A percentile compares a stretch with the other conserved stretches of the same genome.
These are phyloP conservation scores for Bondarzewia mesenterica DNA, from an alignment of 1,284 basidiomycete genomes.

Conservation along the genomic window DNA sequence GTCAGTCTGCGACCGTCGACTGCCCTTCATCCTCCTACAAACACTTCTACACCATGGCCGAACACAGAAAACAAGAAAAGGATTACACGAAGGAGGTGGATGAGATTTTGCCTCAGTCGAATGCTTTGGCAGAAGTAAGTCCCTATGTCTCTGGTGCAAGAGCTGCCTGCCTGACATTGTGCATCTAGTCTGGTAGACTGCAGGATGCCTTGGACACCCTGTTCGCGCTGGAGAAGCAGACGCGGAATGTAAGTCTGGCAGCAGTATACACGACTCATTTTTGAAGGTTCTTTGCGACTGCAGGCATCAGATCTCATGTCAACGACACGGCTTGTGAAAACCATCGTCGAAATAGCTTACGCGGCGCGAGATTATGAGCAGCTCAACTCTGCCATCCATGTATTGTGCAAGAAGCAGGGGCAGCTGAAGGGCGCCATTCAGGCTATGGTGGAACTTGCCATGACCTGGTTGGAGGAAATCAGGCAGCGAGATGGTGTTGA, in stretches of 20 bases:
- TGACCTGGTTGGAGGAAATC: slow-evolving; percentile 74
- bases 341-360: slow-evolving; percentile 67
- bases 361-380: slow-evolving; percentile 60
- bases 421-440: slow-evolving; percentile 91
- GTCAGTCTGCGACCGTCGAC: slow-evolving; percentile 43
- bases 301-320: slow-evolving; percentile 91
- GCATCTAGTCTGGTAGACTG: slow-evolving; percentile 61
- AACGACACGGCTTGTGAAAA: slow-evolving; percentile 80
- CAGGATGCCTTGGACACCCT: slow-evolving; percentile 88
- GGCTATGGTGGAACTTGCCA: slow-evolving; percentile 82
- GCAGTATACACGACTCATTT: neutral
- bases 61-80: slow-evolving; percentile 69
- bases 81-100: slow-evolving; percentile 70
- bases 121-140: slow-evolving; percentile 47
- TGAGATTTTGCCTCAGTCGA: slow-evolving; percentile 48
- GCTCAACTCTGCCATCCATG: slow-evolving; percentile 67
- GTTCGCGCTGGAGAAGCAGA: slow-evolving; percentile 88
- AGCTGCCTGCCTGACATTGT: slow-evolving; percentile 4
- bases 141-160: neutral
- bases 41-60: slow-evolving; percentile 44
- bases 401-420: slow-evolving; percentile 94
- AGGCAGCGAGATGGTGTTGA: slow-evolving; percentile 59
- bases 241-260: slow-evolving; percentile 82
- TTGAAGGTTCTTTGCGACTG: neutral
- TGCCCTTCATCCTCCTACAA: slow-evolving; percentile 15